Evolutionary conservation across 257 asterid species (phyloP), one percentile per base, ranked within the genome.

Genomic region (Solanum infundibuliforme): DNA sequence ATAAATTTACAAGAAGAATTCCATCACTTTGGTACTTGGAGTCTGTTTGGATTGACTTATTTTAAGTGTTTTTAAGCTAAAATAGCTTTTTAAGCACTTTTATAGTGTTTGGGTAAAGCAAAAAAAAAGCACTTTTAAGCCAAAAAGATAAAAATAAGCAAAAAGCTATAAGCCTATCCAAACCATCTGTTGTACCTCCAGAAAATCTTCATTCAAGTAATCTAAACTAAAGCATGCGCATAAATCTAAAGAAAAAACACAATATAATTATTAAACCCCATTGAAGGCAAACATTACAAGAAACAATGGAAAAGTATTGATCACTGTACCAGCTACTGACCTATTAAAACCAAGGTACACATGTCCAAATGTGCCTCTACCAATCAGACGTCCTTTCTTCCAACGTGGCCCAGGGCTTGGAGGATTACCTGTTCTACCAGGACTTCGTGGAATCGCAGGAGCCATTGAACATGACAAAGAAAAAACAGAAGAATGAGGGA

Each of bases 371-470:
- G 92, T 87, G 77, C 95, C 95, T 71, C 91, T 86, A 27, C 92
- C 93, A 2, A 96, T 82, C 90, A 95, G 88, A 91, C 89, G 95
- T 68, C 99, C 99, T 58, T 95, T 97, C 88, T 95, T 95, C 99
- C 99, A 97, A 21, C 98, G 96, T 13, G 98, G 94, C 25, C 98
- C 98, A 20, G 98, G 98, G 89, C 96, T 95, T 83, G 98, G 31
- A 82, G 94, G 96, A 89, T 92, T 94, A 87, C 96, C 99, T 25
- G 94, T 93, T 90, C 98, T 91, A 88, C 98, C 99, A 82, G 99
- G 99, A 89, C 98, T 97, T 83, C 98, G 98, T 27, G 95, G 95
- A 35, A 95, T 93, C 1, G 98, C 92, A 87, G 99, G 98, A 58
- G 98, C 94, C 41, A 95, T 95, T 66, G 99, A 97, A 90, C 91